A percentile compares a stretch with the other conserved stretches of the same genome.
phyloP scores from a whole-genome alignment of 176 grass and related monocot species.

The Themeda triandra region DNA sequence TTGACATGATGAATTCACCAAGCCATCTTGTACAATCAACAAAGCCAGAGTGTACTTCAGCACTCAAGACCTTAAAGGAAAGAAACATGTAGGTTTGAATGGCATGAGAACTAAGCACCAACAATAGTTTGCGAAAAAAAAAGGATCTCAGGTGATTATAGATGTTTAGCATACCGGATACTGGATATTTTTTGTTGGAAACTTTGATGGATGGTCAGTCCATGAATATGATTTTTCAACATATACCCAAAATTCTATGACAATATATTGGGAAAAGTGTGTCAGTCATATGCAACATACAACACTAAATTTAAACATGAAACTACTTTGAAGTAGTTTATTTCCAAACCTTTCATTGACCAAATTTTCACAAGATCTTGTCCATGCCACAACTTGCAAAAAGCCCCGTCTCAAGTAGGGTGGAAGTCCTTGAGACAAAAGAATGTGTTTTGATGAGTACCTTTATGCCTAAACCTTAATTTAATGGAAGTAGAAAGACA shows the following conservation, averaged over 20 bases:
- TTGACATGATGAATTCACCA: slow-evolving; percentile 87
- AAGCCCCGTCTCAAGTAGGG: slow-evolving; percentile 61
- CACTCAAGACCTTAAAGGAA: slow-evolving; percentile 58
- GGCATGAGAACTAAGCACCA: background rate
- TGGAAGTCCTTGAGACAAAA: slow-evolving; percentile 73
- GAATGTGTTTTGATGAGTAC: background rate
- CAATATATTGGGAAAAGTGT: background rate
- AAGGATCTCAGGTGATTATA: background rate
- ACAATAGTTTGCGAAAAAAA: slow-evolving; percentile 2
- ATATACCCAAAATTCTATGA: slow-evolving; percentile 77
- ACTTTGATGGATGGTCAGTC: slow-evolving; percentile 83
- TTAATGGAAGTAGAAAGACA: background rate
- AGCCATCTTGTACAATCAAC: slow-evolving; percentile 93
- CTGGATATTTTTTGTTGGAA: slow-evolving; percentile 86
- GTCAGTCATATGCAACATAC: background rate
- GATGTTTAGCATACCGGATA: slow-evolving; percentile 58
- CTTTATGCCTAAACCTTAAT: background rate
- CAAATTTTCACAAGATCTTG: slow-evolving; percentile 86
- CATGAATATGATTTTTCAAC: slow-evolving; percentile 92
- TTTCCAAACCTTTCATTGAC: slow-evolving; percentile 87
- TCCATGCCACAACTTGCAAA: slow-evolving; percentile 97
- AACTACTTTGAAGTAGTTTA: background rate
- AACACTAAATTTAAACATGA: slow-evolving; percentile 1
- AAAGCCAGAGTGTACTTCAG: slow-evolving; percentile 65
- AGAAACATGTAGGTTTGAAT: slow-evolving; percentile 9